Base-by-base conservation (phyloP, 129 eudicot genomes). In the Lactuca sativa region DNA sequence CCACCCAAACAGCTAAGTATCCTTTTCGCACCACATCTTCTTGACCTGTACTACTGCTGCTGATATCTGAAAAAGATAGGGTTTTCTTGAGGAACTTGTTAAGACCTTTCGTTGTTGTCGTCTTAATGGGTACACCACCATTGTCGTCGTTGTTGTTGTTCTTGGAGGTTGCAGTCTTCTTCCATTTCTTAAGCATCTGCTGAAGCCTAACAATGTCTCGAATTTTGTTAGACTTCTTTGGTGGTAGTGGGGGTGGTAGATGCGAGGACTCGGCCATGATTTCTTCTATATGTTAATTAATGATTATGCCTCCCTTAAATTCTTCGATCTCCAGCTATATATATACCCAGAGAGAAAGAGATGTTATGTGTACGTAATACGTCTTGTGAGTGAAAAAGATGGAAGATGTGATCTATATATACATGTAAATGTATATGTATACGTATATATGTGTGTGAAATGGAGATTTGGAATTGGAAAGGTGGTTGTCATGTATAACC, bases 131-230 rank as follows among this genome's bases (percentile, higher is more conserved):
- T 25, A 59, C 34, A 9, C 61, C 47, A 4, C 61, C 2, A 13
- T 54, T 72, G 56, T 61, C 59, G 60, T 47, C 75, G 76, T 17
- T 59, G 56, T 69, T 55, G 54, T 77, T 63, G 37, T 68, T 57
- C 18, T 54, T 54, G 55, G 74, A 41, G 6, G 62, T 76, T 21
- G 97, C 95, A 21, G 80, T 59, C 60, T 95, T 90, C 79, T 86
- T 95, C 99, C 99, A 95, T 30, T 87, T 95, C 79, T 90, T 95
- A 55, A 90, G 91, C 72, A 95, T 80, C 37, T 85, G 99, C 59
- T 90, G 99, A 51, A 95, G 97, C 82, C 95, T 84, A 18, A 95
- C 99, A 66, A 95, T 90, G 56, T 95, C 97, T 61, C 86, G 77
- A 71, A 95, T 95, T 75, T 90, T 93, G 90, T 90, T 93, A 7